A percentile compares a stretch with the other conserved stretches of the same genome.
These are phyloP conservation scores for Tuber borchii DNA, from an alignment of 495 filamentous ascomycete species.

Conservation along the genomic window DNA sequence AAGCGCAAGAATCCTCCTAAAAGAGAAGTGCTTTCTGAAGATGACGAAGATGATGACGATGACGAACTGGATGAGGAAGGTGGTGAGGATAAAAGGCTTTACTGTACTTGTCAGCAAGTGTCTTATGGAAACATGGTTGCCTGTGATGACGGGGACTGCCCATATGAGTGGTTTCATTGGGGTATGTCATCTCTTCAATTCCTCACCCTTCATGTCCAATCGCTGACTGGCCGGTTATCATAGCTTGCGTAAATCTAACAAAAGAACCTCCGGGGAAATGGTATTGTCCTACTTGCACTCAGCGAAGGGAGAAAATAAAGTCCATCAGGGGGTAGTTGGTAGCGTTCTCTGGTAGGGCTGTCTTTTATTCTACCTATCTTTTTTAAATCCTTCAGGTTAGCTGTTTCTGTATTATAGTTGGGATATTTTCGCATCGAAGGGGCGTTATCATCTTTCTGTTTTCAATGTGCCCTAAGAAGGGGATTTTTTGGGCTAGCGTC, in stretches of 20 bases:
- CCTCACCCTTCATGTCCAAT: background rate
- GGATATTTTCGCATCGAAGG: background rate
- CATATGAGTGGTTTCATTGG: slow-evolving; percentile 99
- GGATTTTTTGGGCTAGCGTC: background rate
- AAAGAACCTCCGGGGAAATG: slow-evolving; percentile 84
- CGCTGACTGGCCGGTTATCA: slow-evolving; percentile 11
- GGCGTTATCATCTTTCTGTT: background rate
- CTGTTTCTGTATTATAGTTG: background rate
- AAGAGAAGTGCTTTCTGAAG: slow-evolving; percentile 37
- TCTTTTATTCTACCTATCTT: slow-evolving; percentile 1
- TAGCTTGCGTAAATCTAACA: slow-evolving; percentile 72
- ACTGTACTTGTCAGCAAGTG: slow-evolving; percentile 86
- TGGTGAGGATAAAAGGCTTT: slow-evolving; percentile 78
- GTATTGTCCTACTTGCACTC: slow-evolving; percentile 79
- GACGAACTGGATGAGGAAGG: slow-evolving; percentile 76
- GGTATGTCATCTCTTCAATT: slow-evolving; percentile 39
- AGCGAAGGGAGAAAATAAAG: slow-evolving; percentile 50
- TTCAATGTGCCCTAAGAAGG: background rate
- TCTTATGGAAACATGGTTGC: slow-evolving; percentile 97
- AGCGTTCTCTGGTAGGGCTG: background rate
- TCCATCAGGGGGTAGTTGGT: slow-evolving; percentile 16
- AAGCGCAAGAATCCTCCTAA: slow-evolving; percentile 41
- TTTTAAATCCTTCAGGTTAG: background rate
- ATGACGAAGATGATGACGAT: slow-evolving; percentile 54
- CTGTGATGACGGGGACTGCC: slow-evolving; percentile 88